Evolutionary conservation across 768 basidiomycete genomes (phyloP), one percentile per base, ranked within the genome.

Genomic region (Harrya chromipes): DNA sequence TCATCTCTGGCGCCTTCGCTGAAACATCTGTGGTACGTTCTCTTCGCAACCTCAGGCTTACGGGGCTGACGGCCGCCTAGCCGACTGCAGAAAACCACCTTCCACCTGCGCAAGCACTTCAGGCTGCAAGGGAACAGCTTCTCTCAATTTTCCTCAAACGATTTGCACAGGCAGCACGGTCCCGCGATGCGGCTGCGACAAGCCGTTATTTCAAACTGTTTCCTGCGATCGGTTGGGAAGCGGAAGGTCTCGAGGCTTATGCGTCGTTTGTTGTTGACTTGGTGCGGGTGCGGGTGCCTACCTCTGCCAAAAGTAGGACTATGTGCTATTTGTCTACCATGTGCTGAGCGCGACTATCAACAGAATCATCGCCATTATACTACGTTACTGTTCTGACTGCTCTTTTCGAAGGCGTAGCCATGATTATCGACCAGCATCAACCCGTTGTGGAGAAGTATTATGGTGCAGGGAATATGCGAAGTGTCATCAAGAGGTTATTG

Each of bases 391-490:
- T 85, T 11, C 72, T 99, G 47, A 97, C 95, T 2, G 85, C 90
- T 6, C 78, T 99, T 1, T 94, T 98, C 57, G 97, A 99, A 70
- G 88, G 86, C 48, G 87, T 99, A 43, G 97, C 94, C 0, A 82
- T 91, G 75, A 93, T 99, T 55, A 85, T 99, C 19, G 93, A 95
- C 60, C 97, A 99, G 62, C 97, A 99, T 63, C 95, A 97, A 57
- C 90, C 93, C 2, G 83, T 99, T 5, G 94, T 99, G 1, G 95
- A 97, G 64, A 98, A 97, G 70, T 98, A 99, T 70, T 99, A 99
- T 60, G 97, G 97, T 0, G 58, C 67, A 9, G 89, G 92, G 1
- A 87, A 87, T 66, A 98, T 98, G 95, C 72, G 76, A 36, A 78
- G 70, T 31, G 92, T 95, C 12, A 80, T 94, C 2, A 72, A 77